Evolutionary conservation across 257 asterid genomes (phyloP).

Genomic region (Solanum arcanum): DNA sequence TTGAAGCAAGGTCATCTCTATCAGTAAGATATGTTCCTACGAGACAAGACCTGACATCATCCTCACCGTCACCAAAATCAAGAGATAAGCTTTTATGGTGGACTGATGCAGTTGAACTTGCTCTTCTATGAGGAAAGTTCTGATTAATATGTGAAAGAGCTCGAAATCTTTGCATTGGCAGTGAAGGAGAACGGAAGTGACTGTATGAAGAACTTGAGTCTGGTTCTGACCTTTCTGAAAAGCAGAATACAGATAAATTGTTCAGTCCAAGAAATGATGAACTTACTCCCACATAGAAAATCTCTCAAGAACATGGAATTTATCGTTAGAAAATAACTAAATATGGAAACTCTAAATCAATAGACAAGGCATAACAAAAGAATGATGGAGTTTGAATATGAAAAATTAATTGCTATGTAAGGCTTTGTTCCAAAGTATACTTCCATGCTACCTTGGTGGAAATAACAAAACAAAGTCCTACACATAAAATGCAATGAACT

Average conservation of each 20-base stretch:
- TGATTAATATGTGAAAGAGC: constrained; percentile 59
- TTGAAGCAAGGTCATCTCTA: constrained; percentile 15
- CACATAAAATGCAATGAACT: neutral
- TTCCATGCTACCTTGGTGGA: neutral
- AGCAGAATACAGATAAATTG: neutral
- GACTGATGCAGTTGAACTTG: constrained; percentile 17
- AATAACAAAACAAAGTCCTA: neutral
- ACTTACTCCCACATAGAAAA: neutral
- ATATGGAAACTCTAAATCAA: neutral
- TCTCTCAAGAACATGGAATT: neutral
- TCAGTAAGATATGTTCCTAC: constrained; percentile 7
- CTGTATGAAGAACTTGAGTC: constrained; percentile 27
- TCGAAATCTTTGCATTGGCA: constrained; percentile 53
- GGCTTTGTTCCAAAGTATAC: neutral
- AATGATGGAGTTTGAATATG: neutral
- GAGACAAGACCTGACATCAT: constrained; percentile 1
- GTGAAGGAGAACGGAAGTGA: constrained; percentile 39
- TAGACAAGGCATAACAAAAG: neutral
- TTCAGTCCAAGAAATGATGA: neutral
- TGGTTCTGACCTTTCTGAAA: constrained; percentile 53
- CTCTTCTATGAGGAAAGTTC: constrained; percentile 37
- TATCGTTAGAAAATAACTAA: neutral
- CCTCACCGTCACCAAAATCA: constrained; percentile 13
- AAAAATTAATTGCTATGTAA: neutral
- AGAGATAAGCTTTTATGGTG: constrained; percentile 4